Base-by-base conservation (phyloP, 1,139 yeast genomes). In the Saccharomyces pastorianus region DNA sequence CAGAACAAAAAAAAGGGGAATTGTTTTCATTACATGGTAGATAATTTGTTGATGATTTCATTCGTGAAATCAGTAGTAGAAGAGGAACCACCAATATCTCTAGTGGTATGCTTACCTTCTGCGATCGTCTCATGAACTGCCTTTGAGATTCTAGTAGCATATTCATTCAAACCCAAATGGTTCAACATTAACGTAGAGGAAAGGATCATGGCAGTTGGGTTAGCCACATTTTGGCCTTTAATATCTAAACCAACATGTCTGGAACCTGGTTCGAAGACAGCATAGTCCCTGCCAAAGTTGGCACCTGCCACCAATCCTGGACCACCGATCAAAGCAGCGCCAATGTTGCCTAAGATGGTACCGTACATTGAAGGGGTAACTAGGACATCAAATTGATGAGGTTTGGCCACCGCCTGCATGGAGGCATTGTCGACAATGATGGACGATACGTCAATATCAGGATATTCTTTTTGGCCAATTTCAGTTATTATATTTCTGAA, bases 251-350 rank as follows among this genome's bases (percentile, higher is more conserved):
- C 99, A 68, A 91, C 98, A 78, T 93, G 99, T 81, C 98, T 88
- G 78, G 97, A 91, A 75, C 98, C 99, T 67, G 99, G 99, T 80
- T 93, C 99, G 74, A 93, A 93, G 61, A 93, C 95, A 57, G 99
- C 98, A 74, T 87, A 85, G 71, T 93, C 97, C 74, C 96, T 87
- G 76, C 99, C 98, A 67, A 88, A 90, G 81, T 90, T 88, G 68
- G 96, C 97, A 76, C 98, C 98, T 68, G 99, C 97, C 56, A 93
- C 96, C 68, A 93, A 80, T 76, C 98, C 98, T 71, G 98, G 98
- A 67, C 98, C 98, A 75, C 99, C 99, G 63, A 93, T 87, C 67
- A 93, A 81, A 61, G 96, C 99, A 63, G 99, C 96, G 78, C 98
- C 98, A 70, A 93, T 90, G 82, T 93, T 93, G 64, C 97, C 90